These are phyloP conservation scores for Colletotrichum melonis DNA, from an alignment of 2,329 filamentous ascomycete genomes.

Conservation along the genomic window DNA sequence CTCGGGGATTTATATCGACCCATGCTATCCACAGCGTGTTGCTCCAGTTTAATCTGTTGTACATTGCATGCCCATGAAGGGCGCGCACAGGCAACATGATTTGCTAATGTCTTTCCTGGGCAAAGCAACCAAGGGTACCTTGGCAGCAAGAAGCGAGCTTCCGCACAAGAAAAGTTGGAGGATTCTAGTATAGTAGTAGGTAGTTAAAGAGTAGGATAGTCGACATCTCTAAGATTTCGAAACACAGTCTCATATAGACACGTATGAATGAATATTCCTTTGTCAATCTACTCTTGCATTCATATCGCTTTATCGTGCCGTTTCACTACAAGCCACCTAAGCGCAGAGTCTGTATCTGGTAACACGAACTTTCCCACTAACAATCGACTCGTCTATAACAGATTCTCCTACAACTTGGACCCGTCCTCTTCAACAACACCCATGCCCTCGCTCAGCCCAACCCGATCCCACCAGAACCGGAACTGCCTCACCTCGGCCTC, in stretches of 20 bases:
- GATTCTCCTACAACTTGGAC: neutral
- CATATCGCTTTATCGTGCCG: neutral
- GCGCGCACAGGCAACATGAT: neutral
- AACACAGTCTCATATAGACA: constrained; percentile 23
- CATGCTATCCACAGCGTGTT: neutral
- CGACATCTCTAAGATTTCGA: neutral
- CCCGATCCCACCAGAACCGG: constrained; percentile 70
- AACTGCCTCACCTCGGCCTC: constrained; percentile 60
- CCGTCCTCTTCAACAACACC: constrained; percentile 37
- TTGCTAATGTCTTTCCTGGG: neutral
- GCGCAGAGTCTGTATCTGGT: neutral
- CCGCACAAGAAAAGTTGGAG: constrained; percentile 18
- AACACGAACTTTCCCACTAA: neutral
- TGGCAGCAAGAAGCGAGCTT: constrained; percentile 3
- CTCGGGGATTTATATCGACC: neutral
- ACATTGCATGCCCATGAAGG: constrained; percentile 6
- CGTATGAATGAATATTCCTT: constrained; percentile 31
- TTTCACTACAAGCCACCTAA: neutral
- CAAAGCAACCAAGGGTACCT: constrained; percentile 5
- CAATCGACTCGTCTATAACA: neutral
- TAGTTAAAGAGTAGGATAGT: neutral
- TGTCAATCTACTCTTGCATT: constrained; percentile 1
- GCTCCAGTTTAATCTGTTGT: constrained; percentile 26
- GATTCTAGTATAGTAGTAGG: neutral
- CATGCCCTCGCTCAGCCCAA: constrained; percentile 58